Percentiles rank a stretch among this genome's conserved stretches.
phyloP scores from a whole-genome alignment of 306 rosid genomes.

The Sindora glabra region DNA sequence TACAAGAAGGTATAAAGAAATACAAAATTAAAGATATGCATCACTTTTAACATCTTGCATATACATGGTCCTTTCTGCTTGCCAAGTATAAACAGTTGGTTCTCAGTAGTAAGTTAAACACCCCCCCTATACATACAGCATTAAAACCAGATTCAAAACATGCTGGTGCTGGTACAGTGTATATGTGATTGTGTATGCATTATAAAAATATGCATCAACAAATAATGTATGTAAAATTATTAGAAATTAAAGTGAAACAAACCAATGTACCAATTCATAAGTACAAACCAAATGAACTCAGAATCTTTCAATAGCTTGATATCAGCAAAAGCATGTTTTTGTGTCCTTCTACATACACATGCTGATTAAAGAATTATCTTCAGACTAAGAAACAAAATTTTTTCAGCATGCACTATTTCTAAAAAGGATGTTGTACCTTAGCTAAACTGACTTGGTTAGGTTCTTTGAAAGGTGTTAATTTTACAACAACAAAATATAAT shows the following conservation, averaged over 20 bases:
- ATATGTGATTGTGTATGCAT: neutral
- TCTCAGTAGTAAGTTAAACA: neutral
- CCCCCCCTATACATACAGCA: neutral
- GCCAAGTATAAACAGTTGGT: neutral
- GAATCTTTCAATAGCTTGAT: neutral
- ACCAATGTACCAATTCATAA: neutral
- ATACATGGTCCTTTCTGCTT: neutral
- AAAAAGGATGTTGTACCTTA: neutral
- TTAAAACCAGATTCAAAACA: neutral
- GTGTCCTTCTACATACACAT: neutral
- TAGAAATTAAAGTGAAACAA: no score
- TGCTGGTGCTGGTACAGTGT: neutral
- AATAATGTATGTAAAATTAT: no score
- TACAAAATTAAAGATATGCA: neutral
- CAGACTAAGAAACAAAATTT: neutral
- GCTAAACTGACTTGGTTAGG: neutral
- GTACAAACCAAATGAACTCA: neutral
- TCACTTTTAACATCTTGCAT: neutral
- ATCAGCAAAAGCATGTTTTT: neutral
- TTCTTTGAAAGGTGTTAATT: neutral
- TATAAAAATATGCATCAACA: no score
- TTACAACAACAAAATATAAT: neutral
- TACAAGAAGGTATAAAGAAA: constrained; percentile 26
- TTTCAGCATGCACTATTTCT: neutral
- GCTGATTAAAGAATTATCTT: neutral